These are phyloP conservation scores for Forsythia suspensa DNA, from an alignment of 257 asterid species.

Conservation along the genomic window DNA sequence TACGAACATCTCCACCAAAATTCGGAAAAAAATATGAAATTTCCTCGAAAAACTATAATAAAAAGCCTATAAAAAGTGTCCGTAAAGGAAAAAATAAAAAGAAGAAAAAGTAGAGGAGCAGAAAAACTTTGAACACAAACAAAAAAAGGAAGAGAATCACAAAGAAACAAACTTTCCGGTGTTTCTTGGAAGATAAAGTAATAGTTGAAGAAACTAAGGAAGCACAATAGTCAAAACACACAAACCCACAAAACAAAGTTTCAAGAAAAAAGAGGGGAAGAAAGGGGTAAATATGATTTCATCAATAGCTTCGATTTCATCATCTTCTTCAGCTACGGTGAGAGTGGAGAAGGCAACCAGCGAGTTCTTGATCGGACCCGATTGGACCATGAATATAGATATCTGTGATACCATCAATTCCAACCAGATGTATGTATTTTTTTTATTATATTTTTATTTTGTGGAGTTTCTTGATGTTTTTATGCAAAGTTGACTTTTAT, in stretches of 20 bases:
- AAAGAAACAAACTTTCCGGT: background rate
- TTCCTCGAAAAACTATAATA: background rate
- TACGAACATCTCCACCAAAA: background rate
- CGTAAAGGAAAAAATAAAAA: background rate
- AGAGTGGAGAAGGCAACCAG: constrained; percentile 96
- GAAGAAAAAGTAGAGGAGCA: background rate
- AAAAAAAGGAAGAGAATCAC: background rate
- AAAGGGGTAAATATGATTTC: constrained; percentile 26
- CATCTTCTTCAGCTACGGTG: constrained; percentile 59
- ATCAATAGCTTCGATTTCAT: constrained; percentile 38
- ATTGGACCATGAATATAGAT: constrained; percentile 93
- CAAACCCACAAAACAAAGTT: background rate
- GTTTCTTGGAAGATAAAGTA: background rate
- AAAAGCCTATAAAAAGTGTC: background rate
- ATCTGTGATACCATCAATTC: constrained; percentile 81
- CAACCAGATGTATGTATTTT: constrained; percentile 61
- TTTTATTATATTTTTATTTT: background rate
- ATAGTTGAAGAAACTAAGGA: background rate
- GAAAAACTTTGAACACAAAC: background rate
- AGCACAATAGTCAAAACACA: background rate
- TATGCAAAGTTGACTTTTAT: constrained; percentile 57
- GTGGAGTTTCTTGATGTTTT: background rate
- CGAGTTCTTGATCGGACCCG: constrained; percentile 96
- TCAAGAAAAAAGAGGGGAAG: background rate
- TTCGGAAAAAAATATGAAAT: background rate